Base-by-base conservation (phyloP, 2,329 filamentous ascomycete species). In the Ophiostoma novo-ulmi region DNA sequence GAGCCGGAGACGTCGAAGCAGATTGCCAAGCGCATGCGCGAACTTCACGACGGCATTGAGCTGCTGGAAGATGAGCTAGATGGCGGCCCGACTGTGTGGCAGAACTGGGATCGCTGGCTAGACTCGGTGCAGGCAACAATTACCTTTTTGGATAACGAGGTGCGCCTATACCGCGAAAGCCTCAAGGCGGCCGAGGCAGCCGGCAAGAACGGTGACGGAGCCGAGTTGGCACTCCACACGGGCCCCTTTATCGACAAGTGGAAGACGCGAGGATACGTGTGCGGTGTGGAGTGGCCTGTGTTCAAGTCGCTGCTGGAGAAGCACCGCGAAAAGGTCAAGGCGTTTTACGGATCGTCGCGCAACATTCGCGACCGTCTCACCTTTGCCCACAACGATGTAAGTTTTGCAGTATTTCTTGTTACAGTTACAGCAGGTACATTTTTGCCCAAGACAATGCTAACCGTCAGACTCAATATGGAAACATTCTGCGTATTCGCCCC, bases 11-110 rank as follows among this genome's bases (percentile, higher is more conserved):
- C 92, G 0, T 96, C 91, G 44, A 91, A 87, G 76, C 92, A 97
- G 77, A 99, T 99, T 77, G 94, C 95, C 14, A 98, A 98, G 83
- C 91, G 95, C 68, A 97, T 99, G 93, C 87, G 94, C 73, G 95
- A 99, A 79, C 85, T 99, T 48, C 95, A 99, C 76, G 92, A 97
- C 69, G 95, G 95, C 0, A 90, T 99, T 73, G 93, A 97, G 38
- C 83, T 99, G 26, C 85, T 97, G 0, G 86, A 90, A 1, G 84
- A 89, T 48, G 95, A 99, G 80, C 86, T 89, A 68, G 86, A 91
- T 48, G 88, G 85, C 26, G 95, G 95, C 0, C 91, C 95, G 0
- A 90, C 89, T 70, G 90, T 97, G 13, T 97, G 93, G 87, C 89
- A 87, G 75, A 98, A 97, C 77, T 99, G 94, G 94, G 93, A 98